Base-by-base conservation (phyloP, 1,284 basidiomycete genomes). In the Ceratobasidium sp. region DNA sequence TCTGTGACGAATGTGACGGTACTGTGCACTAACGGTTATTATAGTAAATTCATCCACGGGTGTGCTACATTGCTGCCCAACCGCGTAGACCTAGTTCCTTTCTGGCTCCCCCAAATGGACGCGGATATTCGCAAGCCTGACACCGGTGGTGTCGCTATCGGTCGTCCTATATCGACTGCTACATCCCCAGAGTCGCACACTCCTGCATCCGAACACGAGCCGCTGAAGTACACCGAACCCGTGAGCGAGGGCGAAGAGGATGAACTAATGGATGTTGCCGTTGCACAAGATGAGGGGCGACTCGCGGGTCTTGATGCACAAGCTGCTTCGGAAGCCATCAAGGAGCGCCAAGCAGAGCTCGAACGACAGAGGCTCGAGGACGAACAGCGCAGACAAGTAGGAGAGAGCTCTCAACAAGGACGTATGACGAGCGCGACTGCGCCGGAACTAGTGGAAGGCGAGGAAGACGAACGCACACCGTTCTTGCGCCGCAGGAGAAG, bases 91-190 rank as follows among this genome's bases (percentile, higher is more conserved):
- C 88, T 99, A n/a, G 93, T 99, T 19, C 97, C 97, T 3, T 99
- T 98, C 87, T 99, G 97, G 97, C 89, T 98, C 3, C 96, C 95
- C 5, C 95, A 97, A 81, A 97, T 97, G 95, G 95, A 96, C 75
- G 92, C 89, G 74, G 94, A 97, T 79, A 98, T 98, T 79, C 87
- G 94, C 74, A 97, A 97, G 81, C 93, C 94, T 3, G 91, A 92
- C 76, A 91, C 89, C 9, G 89, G 92, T 76, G 89, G 90, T 78
- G 83, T 83, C 78, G 76, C 92, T 78, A 93, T 96, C 78, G 92
- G 94, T 79, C 90, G 95, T 22, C 95, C 93, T 8, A 76, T 80
- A 48, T 79, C 82, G 2, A 78, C 62, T 82, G 79, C 61, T 29
- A 65, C 49, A 27, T 86, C 88, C 0, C 86, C 87, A n/a, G 87